Conservation (phyloP, 2,329 filamentous ascomycete species). For the Canariomyces notabilis region DNA sequence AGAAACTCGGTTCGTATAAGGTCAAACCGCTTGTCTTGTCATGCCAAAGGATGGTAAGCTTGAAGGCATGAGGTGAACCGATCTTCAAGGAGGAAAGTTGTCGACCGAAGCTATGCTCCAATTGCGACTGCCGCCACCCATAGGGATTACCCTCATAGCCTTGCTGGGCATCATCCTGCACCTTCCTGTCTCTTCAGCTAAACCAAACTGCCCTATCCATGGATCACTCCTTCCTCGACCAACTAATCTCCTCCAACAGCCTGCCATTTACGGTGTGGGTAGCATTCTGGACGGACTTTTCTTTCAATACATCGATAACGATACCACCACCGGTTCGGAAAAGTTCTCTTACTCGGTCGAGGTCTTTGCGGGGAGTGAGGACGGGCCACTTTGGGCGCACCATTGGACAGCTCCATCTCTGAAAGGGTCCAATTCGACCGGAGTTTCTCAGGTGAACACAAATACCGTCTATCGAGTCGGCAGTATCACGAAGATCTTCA, state of each 20-base stretch:
- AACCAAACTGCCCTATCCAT: constrained; percentile 30
- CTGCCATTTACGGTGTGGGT: constrained; percentile 22
- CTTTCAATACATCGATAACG: constrained; percentile 27
- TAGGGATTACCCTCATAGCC: not conserved
- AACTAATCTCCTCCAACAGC: constrained; percentile 21
- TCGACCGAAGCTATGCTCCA: too few species aligned
- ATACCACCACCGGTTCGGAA: constrained; percentile 26
- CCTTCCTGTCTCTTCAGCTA: constrained; percentile 18
- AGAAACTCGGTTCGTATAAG: too few species aligned
- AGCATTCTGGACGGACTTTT: constrained; percentile 24
- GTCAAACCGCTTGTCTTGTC: too few species aligned
- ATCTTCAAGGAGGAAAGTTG: too few species aligned
- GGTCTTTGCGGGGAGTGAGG: constrained; percentile 28
- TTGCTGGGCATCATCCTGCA: not conserved
- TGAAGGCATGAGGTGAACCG: too few species aligned
- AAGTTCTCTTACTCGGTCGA: constrained; percentile 31
- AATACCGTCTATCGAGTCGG: constrained; percentile 37
- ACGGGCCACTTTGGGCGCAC: constrained; percentile 25
- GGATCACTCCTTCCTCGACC: constrained; percentile 30
- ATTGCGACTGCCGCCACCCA: too few species aligned
- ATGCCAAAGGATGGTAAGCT: too few species aligned
- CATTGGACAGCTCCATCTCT: constrained; percentile 31
- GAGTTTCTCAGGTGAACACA: constrained; percentile 31
- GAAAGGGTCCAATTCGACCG: constrained; percentile 26
- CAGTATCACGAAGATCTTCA: constrained; percentile 36